Evolutionary conservation across 306 rosid genomes (phyloP).

Genomic region (Quercus robur): DNA sequence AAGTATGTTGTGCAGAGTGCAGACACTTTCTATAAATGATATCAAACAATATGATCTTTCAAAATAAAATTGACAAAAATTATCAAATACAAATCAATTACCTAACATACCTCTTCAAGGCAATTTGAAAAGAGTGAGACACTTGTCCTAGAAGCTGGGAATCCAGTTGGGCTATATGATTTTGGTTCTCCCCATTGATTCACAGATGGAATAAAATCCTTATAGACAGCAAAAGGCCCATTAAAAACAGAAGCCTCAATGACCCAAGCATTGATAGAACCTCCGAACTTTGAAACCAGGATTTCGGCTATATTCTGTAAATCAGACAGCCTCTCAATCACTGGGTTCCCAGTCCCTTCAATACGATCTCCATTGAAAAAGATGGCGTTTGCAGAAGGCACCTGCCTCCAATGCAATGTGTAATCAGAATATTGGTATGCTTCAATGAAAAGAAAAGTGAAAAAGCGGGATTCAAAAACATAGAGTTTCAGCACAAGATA

Average conservation of each 20-base stretch:
- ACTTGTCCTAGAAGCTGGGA: slow-evolving; percentile 56
- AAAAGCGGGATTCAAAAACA: not conserved
- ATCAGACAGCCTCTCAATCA: slow-evolving; percentile 71
- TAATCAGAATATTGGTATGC: not conserved
- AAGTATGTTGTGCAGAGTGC: too few relatives aligned
- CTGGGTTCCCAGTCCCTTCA: slow-evolving; percentile 64
- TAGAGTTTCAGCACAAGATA: not conserved
- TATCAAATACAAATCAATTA: not conserved
- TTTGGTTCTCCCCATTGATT: slow-evolving; percentile 79
- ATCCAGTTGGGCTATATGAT: slow-evolving; percentile 53
- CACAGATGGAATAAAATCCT: slow-evolving; percentile 63
- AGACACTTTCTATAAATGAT: not conserved
- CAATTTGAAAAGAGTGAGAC: slow-evolving; percentile 54
- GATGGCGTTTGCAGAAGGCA: slow-evolving; percentile 63
- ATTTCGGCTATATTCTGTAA: slow-evolving; percentile 63
- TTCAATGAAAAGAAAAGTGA: not conserved
- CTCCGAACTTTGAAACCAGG: slow-evolving; percentile 70
- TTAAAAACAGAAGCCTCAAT: slow-evolving; percentile 69
- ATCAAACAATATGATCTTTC: not conserved
- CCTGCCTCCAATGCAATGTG: slow-evolving; percentile 33
- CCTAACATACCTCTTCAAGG: slow-evolving; percentile 55
- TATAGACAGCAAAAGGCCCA: slow-evolving; percentile 80
- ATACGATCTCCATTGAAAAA: slow-evolving; percentile 81
- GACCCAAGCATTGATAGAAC: slow-evolving; percentile 73
- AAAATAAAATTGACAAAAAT: not conserved